A percentile compares a stretch with the other conserved stretches of the same genome.
Conservation (phyloP, 208 protist species). For the Balamuthia mandrillaris region DNA sequence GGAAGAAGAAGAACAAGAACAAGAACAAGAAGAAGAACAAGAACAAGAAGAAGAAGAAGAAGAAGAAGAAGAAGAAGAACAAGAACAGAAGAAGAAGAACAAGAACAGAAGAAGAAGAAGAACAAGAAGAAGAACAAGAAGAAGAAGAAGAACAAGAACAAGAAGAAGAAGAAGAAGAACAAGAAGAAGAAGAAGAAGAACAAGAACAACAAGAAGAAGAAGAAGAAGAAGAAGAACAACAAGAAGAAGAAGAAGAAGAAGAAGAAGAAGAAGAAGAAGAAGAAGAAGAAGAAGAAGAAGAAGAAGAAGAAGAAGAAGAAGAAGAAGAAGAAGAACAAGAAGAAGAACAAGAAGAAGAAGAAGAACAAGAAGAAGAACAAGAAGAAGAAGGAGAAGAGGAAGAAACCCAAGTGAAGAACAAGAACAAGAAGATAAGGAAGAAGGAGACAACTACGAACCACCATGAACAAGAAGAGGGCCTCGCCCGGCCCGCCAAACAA, state of each 20-base stretch:
- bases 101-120: no score
- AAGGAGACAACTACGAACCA: background rate
- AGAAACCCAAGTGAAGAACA: background rate
- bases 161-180: no score
- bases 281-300: background rate
- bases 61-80: no score
- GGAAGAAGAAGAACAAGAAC: no score
- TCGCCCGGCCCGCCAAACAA: background rate
- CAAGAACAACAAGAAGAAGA: background rate
- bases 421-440: background rate
- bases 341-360: background rate
- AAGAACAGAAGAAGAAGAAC: no score
- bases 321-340: background rate
- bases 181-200: no score
- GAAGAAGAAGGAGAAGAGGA: background rate
- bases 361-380: background rate
- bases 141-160: no score
- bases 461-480: slow-evolving; percentile 5
- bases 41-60: no score
- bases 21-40: no score
- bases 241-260: background rate
- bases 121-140: no score
- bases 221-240: background rate
- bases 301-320: background rate
- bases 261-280: background rate